Base-by-base conservation (phyloP, 441 rosid genomes). In the Arabidopsis lyrata region DNA sequence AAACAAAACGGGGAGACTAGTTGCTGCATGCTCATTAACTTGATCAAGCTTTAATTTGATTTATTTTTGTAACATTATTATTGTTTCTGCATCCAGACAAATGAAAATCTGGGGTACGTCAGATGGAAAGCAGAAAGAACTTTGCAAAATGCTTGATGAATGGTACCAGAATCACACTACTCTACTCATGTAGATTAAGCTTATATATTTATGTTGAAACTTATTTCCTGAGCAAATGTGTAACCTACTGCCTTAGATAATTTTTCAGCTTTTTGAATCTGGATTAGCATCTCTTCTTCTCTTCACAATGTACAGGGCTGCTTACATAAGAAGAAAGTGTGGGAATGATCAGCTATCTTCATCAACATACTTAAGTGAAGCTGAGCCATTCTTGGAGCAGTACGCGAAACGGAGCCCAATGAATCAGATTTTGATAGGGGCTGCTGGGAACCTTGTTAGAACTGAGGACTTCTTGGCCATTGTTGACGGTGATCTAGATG, bases 101-200 rank as follows among this genome's bases (percentile, higher is more conserved):
- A 91, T 95, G 95, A 86, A 88, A 68, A 91, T 68, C 65, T 95
- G 98, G 98, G 90, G 91, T 45, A 91, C 91, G 34, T 93, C 97
- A 73, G 72, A 87, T 29, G 98, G 82, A 83, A 95, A 90, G 85
- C 94, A 88, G 84, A 83, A 70, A 70, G 90, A 86, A 82, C 94
- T 95, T 61, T 77, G 93, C 88, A 86, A 88, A 87, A 83, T 95
- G 97, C 92, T 95, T 56, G 98, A 91, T 86, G 99, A 95, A 86
- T 95, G 99, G 99, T 93, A 84, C 31, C 38, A 53, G 15, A 68
- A 70, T 61, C 44, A 69, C 68, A 49, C n/a, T 56, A 50, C 57
- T 50, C 78, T 76, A 78, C 52, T 31, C 35, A 52, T 48, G 22
- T 66, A 56, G 24, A n/a, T 75, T 54, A 62, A 63, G 20, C 60